Percentiles rank a stretch among this genome's conserved stretches.
These are phyloP conservation scores for Hanseniaspora meyeri DNA, from an alignment of 805 yeast species.

Conservation along the genomic window DNA sequence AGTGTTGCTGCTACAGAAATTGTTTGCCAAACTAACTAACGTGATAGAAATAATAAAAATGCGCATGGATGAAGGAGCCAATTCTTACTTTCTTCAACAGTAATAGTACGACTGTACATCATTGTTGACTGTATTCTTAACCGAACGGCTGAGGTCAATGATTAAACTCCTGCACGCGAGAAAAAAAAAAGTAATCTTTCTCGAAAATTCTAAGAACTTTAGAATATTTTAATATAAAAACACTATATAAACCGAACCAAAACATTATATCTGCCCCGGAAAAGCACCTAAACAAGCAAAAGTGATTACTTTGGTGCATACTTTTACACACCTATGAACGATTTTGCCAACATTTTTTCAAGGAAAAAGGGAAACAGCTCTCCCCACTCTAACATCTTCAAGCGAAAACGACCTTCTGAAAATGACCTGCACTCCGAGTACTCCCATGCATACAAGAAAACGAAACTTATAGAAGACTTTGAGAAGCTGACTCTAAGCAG, in stretches of 20 bases:
- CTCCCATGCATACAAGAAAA: slow-evolving; percentile 26
- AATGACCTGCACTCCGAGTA: slow-evolving; percentile 15
- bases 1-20: too few species aligned
- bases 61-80: too few species aligned
- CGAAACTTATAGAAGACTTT: slow-evolving; percentile 25
- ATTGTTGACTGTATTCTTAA: too few species aligned
- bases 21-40: too few species aligned
- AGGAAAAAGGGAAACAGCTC: background rate
- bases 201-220: background rate
- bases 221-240: too few species aligned
- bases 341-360: background rate
- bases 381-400: background rate
- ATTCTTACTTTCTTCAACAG: too few species aligned
- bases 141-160: background rate
- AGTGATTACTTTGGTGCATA: too few species aligned
- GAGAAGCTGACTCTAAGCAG: slow-evolving; percentile 22
- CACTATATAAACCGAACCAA: background rate
- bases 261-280: background rate
- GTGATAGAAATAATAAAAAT: too few species aligned
- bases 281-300: too few species aligned
- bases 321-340: background rate
- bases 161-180: background rate
- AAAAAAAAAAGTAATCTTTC: background rate
- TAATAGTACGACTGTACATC: too few species aligned
- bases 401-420: slow-evolving; percentile 1